These are phyloP conservation scores for Aspergillus melleus DNA, from an alignment of 2,329 filamentous ascomycete species.

Conservation along the genomic window DNA sequence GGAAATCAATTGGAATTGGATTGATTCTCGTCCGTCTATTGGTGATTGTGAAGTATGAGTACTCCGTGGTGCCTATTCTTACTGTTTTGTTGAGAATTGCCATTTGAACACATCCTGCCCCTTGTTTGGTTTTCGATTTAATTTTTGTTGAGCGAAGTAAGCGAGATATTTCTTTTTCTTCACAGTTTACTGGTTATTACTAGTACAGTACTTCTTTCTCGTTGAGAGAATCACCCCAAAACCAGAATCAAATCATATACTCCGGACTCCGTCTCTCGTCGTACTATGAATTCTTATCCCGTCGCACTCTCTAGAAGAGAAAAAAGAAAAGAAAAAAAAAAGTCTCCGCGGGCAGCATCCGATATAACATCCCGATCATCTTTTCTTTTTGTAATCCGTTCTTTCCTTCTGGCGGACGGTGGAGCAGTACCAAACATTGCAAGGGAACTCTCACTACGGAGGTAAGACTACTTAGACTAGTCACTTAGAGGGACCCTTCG, in stretches of 20 bases:
- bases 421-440: slow-evolving; percentile 9
- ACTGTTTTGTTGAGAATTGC: neutral
- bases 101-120: too few species aligned
- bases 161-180: too few species aligned
- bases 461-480: neutral
- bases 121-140: too few species aligned
- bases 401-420: neutral
- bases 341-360: slow-evolving; percentile 8
- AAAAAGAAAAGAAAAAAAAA: neutral
- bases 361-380: slow-evolving; percentile 15
- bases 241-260: neutral
- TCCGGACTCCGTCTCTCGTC: slow-evolving; percentile 4
- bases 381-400: neutral
- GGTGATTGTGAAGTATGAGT: too few species aligned
- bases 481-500: neutral
- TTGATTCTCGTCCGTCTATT: too few species aligned
- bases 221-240: too few species aligned
- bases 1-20: too few species aligned
- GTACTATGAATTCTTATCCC: neutral
- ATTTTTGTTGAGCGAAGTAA: too few species aligned
- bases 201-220: too few species aligned
- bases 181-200: too few species aligned
- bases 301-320: too few species aligned
- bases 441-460: neutral
- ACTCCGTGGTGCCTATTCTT: neutral